phyloP scores from a whole-genome alignment of 108 stramenopile genomes.

The Nitzschia sp. region DNA sequence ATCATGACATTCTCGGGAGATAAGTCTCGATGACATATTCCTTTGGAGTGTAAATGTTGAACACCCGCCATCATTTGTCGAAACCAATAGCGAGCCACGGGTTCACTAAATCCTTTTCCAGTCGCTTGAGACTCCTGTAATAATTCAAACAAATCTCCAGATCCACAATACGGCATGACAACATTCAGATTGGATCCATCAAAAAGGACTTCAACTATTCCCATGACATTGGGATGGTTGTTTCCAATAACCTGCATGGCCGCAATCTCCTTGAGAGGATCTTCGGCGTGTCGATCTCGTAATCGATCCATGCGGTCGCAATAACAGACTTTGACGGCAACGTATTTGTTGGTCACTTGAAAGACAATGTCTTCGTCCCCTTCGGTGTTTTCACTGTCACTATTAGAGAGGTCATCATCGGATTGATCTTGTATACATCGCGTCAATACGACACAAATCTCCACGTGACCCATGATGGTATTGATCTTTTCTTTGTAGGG shows the following conservation, averaged over 20 bases:
- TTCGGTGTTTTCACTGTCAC: conserved; percentile 26
- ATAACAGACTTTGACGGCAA: conserved; percentile 56
- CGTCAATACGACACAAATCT: conserved; percentile 49
- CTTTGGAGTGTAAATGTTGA: conserved; percentile 44
- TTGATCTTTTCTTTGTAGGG: conserved; percentile 48
- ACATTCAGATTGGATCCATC: conserved; percentile 64
- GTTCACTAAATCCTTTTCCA: conserved; percentile 48
- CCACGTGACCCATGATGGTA: conserved; percentile 63
- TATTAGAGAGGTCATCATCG: conserved; percentile 39
- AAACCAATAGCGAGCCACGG: conserved; percentile 59
- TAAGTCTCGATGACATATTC: conserved; percentile 72
- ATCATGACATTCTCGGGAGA: conserved; percentile 91
- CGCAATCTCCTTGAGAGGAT: conserved; percentile 92
- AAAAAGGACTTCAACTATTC: conserved; percentile 37
- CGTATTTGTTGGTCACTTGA: conserved; percentile 33
- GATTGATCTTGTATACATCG: conserved; percentile 32
- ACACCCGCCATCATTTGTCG: conserved; percentile 67
- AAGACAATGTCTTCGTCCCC: conserved; percentile 49
- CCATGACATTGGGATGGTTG: conserved; percentile 44
- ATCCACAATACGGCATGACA: conserved; percentile 59
- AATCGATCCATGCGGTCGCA: conserved; percentile 41
- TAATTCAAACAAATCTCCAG: conserved; percentile 65
- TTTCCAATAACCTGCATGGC: conserved; percentile 89
- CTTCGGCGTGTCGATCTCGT: conserved; percentile 61
- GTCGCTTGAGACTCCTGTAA: conserved; percentile 35